These are phyloP conservation scores for Aethionema arabicum DNA, from an alignment of 345 rosid genomes.

Conservation along the genomic window DNA sequence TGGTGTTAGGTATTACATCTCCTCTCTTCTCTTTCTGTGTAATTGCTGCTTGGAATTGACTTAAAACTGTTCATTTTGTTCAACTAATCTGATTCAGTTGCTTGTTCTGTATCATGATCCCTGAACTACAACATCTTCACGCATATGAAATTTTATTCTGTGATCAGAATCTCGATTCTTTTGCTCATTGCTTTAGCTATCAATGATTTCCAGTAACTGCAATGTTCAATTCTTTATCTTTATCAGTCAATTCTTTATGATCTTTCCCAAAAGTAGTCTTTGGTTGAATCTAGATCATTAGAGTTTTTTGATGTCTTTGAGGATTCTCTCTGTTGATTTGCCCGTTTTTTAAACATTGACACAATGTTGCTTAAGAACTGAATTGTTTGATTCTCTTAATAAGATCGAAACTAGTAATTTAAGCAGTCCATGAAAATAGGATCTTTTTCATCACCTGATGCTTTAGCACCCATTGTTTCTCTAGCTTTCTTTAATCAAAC, in stretches of 20 bases:
- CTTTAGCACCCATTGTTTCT: not conserved
- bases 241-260: too few relatives aligned
- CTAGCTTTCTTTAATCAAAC: not conserved
- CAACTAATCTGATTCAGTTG: not conserved
- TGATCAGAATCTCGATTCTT: not conserved
- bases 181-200: not conserved
- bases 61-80: not conserved
- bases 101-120: not conserved
- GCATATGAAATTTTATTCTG: not conserved
- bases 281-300: too few relatives aligned
- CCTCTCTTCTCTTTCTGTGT: not conserved
- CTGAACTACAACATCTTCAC: not conserved
- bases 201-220: not conserved
- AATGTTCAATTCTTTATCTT: not conserved
- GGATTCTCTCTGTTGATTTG: too few relatives aligned
- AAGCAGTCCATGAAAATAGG: too few relatives aligned
- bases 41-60: not conserved
- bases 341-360: not conserved
- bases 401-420: too few relatives aligned
- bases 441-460: not conserved
- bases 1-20: conserved; percentile 27
- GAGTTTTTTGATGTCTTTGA: too few relatives aligned
- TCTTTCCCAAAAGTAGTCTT: too few relatives aligned
- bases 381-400: too few relatives aligned
- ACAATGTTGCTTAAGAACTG: not conserved